Evolutionary conservation across 2,329 filamentous ascomycete genomes (phyloP).

Genomic region (Chaetoscypha palmicola): DNA sequence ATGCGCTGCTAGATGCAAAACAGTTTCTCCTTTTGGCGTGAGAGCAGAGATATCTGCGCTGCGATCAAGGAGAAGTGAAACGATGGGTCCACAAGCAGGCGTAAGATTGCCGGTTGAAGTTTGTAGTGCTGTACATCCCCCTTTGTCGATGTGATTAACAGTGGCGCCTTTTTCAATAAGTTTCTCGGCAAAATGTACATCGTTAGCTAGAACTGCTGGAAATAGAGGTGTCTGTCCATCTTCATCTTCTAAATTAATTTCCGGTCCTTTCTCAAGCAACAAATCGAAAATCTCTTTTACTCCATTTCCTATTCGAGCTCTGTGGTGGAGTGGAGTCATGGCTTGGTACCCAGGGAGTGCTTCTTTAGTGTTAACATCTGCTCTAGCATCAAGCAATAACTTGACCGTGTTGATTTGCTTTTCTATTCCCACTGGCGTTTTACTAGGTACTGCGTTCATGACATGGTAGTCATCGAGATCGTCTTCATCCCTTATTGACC

Average conservation of each 20-base stretch:
- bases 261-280: constrained; percentile 1
- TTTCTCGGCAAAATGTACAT: constrained; percentile 1
- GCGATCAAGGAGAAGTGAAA: constrained; percentile 1
- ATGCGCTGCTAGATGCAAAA: constrained; percentile 1
- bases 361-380: background rate
- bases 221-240: background rate
- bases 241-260: background rate
- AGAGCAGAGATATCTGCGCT: constrained; percentile 1
- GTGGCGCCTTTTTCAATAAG: constrained; percentile 4
- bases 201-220: background rate
- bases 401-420: constrained; percentile 2
- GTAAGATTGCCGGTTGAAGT: constrained; percentile 3
- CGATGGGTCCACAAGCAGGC: background rate
- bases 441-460: constrained; percentile 4
- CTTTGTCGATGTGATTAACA: background rate
- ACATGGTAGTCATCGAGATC: constrained; percentile 8
- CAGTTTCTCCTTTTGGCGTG: background rate
- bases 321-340: constrained; percentile 2
- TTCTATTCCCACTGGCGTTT: background rate
- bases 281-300: constrained; percentile 3
- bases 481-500: constrained; percentile 4
- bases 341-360: background rate
- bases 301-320: background rate
- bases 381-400: constrained; percentile 1
- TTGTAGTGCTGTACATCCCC: constrained; percentile 1